Conservation (phyloP, 495 filamentous ascomycete species). For the Neurospora sp. region DNA sequence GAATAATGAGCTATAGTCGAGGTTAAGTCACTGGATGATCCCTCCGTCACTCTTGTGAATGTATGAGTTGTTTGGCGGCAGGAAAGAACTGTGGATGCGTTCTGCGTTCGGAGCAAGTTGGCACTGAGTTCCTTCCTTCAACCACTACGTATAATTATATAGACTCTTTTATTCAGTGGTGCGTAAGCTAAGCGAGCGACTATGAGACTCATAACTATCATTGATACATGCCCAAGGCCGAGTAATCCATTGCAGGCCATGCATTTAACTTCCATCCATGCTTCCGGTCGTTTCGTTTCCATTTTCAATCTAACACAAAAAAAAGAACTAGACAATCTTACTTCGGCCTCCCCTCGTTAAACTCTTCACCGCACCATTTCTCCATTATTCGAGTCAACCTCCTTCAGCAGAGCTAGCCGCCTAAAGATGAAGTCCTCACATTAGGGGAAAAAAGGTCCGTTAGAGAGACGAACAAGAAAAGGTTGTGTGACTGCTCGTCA, state of each 20-base stretch:
- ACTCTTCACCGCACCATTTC: neutral
- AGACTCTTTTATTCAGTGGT: neutral
- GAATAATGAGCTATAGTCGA: neutral
- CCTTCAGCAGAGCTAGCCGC: neutral
- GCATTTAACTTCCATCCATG: slow-evolving; percentile 16
- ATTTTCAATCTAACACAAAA: slow-evolving; percentile 10
- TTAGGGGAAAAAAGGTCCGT: slow-evolving; percentile 10
- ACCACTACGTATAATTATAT: neutral
- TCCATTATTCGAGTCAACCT: neutral
- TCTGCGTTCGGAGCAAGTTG: neutral
- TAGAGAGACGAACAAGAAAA: slow-evolving; percentile 8
- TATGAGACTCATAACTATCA: slow-evolving; percentile 23
- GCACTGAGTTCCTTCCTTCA: neutral
- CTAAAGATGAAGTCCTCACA: slow-evolving; percentile 18
- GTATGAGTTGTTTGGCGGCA: neutral
- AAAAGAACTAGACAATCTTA: slow-evolving; percentile 5
- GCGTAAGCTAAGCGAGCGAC: slow-evolving; percentile 20
- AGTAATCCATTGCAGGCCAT: slow-evolving; percentile 20
- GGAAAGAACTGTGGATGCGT: neutral
- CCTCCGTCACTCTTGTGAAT: neutral
- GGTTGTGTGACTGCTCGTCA: slow-evolving; percentile 14
- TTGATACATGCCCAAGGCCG: slow-evolving; percentile 25
- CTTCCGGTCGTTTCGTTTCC: neutral
- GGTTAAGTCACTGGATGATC: neutral
- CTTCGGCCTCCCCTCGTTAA: neutral